Base-by-base conservation (phyloP, 106 monocot genomes). In the Dendrobium catenatum region DNA sequence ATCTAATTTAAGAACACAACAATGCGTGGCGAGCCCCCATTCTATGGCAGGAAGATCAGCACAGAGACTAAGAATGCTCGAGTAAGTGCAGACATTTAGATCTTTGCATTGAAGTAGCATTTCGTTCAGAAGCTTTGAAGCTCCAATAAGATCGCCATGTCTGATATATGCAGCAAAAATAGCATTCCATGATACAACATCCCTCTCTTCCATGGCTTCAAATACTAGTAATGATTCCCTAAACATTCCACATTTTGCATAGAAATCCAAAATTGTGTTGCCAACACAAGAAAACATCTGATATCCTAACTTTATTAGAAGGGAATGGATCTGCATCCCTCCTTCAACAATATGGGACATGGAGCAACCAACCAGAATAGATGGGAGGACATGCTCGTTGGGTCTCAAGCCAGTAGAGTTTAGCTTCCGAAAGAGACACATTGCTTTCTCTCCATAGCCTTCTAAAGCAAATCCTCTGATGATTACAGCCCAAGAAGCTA, bases 401-500 rank as follows among this genome's bases (percentile, higher is more conserved):
- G 73, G 61, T 24, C 31, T 61, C 40, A 82, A 40, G 19, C 82
- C 82, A 17, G 72, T 56, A 1, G 17, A 58, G 8, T 42, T 73
- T 61, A 86, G 26, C 49, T 79, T 33, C 46, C 29, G 20, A 67
- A 86, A 86, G 29, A 82, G 47, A 79, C 16, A 29, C 41, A 74
- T 46, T 15, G 86, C 86, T 33, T 75, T 79, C 82, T 86, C 75
- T 0, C 46, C 61, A 10, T 86, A 42, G 22, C 66, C 86, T 48
- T 82, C 27, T 40, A 75, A 79, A 17, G 64, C 37, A 29, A 27
- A 86, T 18, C 82, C 86, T 40, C 42, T 79, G 75, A 86, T 79
- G 16, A 86, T 19, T 33, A 75, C 82, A 75, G 75, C 78, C 86
- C 86, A 86, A 16, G 86, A 79, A 74, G 82, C 82, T 56, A 86